Evolutionary conservation across 2,329 filamentous ascomycete species (phyloP).

Genomic region (Aspergillus niger): DNA sequence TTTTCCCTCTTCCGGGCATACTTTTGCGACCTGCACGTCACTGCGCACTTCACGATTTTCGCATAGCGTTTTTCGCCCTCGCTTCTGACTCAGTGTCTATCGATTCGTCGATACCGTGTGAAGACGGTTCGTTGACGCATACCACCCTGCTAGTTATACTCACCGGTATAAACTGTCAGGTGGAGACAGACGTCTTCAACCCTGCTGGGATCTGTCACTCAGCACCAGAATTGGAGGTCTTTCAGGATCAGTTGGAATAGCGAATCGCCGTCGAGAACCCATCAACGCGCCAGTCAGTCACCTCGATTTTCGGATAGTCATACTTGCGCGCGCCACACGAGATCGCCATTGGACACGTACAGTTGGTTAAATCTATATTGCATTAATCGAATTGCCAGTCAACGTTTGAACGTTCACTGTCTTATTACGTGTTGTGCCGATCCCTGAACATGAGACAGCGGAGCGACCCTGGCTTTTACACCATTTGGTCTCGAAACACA

Average conservation of each 20-base stretch:
- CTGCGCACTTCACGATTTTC: not conserved
- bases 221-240: not conserved
- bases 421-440: conserved; percentile 5
- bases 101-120: not conserved
- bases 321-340: not conserved
- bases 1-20: not conserved
- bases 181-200: not conserved
- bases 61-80: not conserved
- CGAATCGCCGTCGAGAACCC: not conserved
- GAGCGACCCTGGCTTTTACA: not conserved
- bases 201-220: not conserved
- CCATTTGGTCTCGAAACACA: not conserved
- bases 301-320: not conserved
- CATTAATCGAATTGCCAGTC: not conserved
- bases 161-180: not conserved
- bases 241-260: not conserved
- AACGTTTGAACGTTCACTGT: conserved; percentile 1
- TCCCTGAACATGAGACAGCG: conserved; percentile 31
- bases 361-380: not conserved
- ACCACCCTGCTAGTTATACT: not conserved
- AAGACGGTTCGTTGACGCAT: not conserved
- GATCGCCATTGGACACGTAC: not conserved
- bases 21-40: not conserved
- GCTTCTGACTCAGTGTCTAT: not conserved
- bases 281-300: not conserved